Conservation (phyloP, 2,329 filamentous ascomycete species). For the Ophiostoma tasmaniense region DNA sequence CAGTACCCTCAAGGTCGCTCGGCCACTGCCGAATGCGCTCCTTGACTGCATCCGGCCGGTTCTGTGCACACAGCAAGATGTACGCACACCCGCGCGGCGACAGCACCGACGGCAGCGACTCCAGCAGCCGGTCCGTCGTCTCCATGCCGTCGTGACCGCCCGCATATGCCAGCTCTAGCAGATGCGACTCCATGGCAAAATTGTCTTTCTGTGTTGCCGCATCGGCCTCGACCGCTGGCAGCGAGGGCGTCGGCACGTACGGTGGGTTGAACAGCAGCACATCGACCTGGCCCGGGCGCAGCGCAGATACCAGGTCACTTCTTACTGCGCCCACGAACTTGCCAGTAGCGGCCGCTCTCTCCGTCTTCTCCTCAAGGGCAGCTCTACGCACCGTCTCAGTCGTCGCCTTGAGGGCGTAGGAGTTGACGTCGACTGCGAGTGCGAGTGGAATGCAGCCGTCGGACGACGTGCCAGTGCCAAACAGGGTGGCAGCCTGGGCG, state of each 20-base stretch:
- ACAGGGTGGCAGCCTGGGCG: conserved; percentile 63
- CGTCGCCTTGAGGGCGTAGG: conserved; percentile 72
- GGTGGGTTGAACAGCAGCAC: conserved; percentile 94
- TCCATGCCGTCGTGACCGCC: conserved; percentile 91
- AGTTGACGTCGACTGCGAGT: conserved; percentile 76
- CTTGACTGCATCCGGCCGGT: conserved; percentile 55
- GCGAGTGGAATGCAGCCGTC: conserved; percentile 48
- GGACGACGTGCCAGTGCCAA: conserved; percentile 48
- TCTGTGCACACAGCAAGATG: conserved; percentile 81
- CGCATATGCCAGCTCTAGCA: conserved; percentile 79
- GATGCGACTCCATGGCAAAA: conserved; percentile 74
- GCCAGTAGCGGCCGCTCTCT: conserved; percentile 15
- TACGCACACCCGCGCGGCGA: conserved; percentile 70
- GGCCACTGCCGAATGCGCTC: conserved; percentile 23
- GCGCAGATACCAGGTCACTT: conserved; percentile 58
- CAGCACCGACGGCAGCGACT: conserved; percentile 57
- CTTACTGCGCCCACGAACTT: conserved; percentile 58
- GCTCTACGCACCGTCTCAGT: conserved; percentile 54
- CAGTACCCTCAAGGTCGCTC: conserved; percentile 15
- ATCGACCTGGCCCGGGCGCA: conserved; percentile 58
- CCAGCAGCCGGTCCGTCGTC: conserved; percentile 72
- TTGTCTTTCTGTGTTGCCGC: conserved; percentile 17
- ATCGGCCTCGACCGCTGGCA: conserved; percentile 44
- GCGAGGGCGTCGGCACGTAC: conserved; percentile 77
- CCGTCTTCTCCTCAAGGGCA: conserved; percentile 22